phyloP scores from a whole-genome alignment of 331 rosid species.

The Acacia pycnantha region DNA sequence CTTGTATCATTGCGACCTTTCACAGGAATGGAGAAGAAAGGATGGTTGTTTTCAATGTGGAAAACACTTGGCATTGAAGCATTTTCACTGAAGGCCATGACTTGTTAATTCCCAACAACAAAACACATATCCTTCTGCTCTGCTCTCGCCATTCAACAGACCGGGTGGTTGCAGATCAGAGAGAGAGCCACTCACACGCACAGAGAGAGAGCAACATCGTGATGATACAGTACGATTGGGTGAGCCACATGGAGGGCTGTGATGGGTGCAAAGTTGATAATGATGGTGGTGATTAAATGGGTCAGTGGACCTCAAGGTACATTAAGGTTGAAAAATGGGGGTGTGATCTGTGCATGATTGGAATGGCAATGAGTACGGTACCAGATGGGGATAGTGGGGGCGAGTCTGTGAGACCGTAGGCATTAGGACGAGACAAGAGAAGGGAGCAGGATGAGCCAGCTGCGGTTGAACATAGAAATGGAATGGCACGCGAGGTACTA shows the following conservation, averaged over 20 bases:
- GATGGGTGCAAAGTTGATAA: slow-evolving; percentile 35
- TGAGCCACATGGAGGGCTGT: slow-evolving; percentile 8
- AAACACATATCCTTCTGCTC: slow-evolving; percentile 23
- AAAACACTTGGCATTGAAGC: slow-evolving; percentile 7
- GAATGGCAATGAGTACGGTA: slow-evolving; percentile 37
- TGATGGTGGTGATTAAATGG: slow-evolving; percentile 43
- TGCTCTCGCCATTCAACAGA: slow-evolving; percentile 28
- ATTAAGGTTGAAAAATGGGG: slow-evolving; percentile 41
- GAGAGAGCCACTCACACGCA: slow-evolving; percentile 15
- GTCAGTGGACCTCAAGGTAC: slow-evolving; percentile 38
- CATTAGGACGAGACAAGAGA: slow-evolving; percentile 22
- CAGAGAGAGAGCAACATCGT: slow-evolving; percentile 8
- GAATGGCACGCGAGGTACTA: slow-evolving; percentile 40
- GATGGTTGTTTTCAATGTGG: neutral
- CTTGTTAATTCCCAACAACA: slow-evolving; percentile 31
- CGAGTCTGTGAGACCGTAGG: neutral
- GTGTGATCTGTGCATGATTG: slow-evolving; percentile 42
- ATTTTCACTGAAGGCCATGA: slow-evolving; percentile 20
- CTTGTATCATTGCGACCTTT: neutral
- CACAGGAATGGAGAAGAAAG: neutral
- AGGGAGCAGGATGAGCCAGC: slow-evolving; percentile 19
- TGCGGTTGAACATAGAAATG: slow-evolving; percentile 33
- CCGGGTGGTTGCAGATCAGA: neutral
- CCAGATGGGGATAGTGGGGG: slow-evolving; percentile 20
- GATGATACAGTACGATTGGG: slow-evolving; percentile 17